A percentile compares a stretch with the other conserved stretches of the same genome.
phyloP scores from a whole-genome alignment of 371 early-diverging fungal genomes.

The Batkoa obscura region DNA sequence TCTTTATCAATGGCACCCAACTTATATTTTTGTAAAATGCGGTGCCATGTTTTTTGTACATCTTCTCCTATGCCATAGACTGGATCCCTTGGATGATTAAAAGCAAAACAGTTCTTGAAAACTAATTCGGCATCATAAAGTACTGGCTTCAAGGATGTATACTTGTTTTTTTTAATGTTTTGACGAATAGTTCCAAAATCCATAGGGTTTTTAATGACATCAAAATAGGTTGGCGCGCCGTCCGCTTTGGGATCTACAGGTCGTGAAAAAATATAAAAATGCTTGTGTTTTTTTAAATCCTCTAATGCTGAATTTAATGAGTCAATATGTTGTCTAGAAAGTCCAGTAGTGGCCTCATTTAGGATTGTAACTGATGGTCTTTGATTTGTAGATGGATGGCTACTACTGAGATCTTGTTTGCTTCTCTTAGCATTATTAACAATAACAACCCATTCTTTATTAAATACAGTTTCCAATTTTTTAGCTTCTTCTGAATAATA shows the following conservation, averaged over 20 bases:
- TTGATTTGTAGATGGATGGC: too few species aligned
- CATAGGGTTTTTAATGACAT: constrained; percentile 37
- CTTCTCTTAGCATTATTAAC: too few species aligned
- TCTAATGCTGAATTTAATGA: neutral
- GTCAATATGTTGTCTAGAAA: neutral
- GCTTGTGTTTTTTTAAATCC: neutral
- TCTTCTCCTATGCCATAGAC: constrained; percentile 51
- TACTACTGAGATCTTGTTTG: neutral
- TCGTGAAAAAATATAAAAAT: constrained; percentile 11
- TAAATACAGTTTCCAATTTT: neutral
- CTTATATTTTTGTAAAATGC: neutral
- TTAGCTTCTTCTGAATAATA: neutral
- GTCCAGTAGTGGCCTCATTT: neutral
- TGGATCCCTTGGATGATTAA: constrained; percentile 63
- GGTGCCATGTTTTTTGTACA: constrained; percentile 10
- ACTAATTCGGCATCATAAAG: constrained; percentile 34
- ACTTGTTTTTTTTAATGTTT: constrained; percentile 19
- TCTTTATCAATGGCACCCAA: neutral
- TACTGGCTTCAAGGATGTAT: constrained; percentile 24
- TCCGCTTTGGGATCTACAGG: constrained; percentile 26
- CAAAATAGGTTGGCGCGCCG: constrained; percentile 30
- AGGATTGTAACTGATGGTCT: neutral
- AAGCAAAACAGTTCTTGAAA: constrained; percentile 75
- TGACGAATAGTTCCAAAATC: constrained; percentile 27
- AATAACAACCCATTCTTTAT: neutral